phyloP scores from a whole-genome alignment of 1,284 basidiomycete genomes.

The Malassezia restricta region DNA sequence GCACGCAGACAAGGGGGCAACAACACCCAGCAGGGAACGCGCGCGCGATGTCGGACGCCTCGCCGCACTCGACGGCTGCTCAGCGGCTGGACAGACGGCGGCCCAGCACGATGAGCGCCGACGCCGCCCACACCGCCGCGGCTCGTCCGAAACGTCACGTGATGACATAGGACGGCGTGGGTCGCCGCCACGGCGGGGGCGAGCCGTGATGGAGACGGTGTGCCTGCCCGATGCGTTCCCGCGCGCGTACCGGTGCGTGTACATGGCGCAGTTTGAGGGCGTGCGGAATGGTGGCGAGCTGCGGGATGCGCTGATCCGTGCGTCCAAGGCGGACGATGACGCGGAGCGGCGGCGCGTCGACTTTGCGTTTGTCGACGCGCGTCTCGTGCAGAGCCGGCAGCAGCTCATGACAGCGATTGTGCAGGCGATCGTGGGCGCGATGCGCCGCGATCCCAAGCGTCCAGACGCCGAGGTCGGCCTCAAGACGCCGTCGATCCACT shows the following conservation, averaged over 20 bases:
- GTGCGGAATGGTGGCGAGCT: conserved; percentile 9
- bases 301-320: conserved; percentile 10
- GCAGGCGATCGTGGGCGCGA: conserved; percentile 10
- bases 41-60: too few relatives aligned
- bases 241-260: conserved; percentile 2
- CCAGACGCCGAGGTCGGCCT: background rate
- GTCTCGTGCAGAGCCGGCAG: conserved; percentile 2
- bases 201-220: conserved; percentile 10
- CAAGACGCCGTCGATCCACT: conserved; percentile 19
- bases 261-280: conserved; percentile 9
- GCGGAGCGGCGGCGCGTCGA: conserved; percentile 12
- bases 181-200: too few relatives aligned
- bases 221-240: conserved; percentile 7
- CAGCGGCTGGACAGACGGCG: too few relatives aligned
- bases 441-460: background rate
- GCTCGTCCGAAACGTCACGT: too few relatives aligned
- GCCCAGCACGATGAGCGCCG: too few relatives aligned
- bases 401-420: conserved; percentile 13
- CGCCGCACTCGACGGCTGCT: too few relatives aligned
- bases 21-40: too few relatives aligned
- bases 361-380: conserved; percentile 14
- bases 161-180: too few relatives aligned
- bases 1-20: too few relatives aligned
- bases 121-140: too few relatives aligned
- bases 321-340: conserved; percentile 4